phyloP scores from a whole-genome alignment of 305 asterid species.

The Fraxinus velutina region DNA sequence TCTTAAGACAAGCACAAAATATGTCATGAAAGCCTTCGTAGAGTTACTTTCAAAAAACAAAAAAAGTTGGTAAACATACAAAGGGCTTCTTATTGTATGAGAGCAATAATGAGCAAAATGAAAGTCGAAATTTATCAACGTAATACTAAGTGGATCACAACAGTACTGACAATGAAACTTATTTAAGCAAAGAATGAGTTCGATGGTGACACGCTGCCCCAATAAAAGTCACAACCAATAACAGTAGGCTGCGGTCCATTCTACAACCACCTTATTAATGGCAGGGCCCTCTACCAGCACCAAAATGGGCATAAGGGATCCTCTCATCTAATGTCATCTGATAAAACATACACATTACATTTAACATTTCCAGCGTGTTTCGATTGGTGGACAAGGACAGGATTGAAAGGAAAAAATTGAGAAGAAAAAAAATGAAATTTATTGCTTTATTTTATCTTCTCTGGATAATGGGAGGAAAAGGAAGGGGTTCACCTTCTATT shows the following conservation, averaged over 20 bases:
- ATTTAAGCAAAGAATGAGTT: conserved; percentile 6
- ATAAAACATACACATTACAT: not conserved
- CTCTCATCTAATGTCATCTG: conserved; percentile 18
- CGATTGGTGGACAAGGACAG: not conserved
- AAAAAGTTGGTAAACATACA: not conserved
- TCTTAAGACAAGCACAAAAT: not conserved
- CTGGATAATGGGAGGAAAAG: not conserved
- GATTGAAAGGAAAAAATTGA: not conserved
- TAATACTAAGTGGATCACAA: not conserved
- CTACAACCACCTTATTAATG: conserved; percentile 27
- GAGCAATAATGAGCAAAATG: not conserved
- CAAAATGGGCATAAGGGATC: conserved; percentile 11
- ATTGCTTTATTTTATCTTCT: not conserved
- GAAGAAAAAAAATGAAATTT: not conserved
- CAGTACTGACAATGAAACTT: conserved; percentile 6
- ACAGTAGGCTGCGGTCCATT: conserved; percentile 19
- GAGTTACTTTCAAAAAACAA: not conserved
- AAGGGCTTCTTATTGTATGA: not conserved
- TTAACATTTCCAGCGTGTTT: not conserved
- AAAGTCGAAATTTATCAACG: not conserved
- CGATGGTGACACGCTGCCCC: not conserved
- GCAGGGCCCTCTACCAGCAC: conserved; percentile 26
- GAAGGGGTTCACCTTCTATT: not conserved
- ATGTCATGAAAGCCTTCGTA: not conserved
- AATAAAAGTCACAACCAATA: conserved; percentile 14